Conservation (phyloP, 441 rosid genomes). For the Geranium incanum region DNA sequence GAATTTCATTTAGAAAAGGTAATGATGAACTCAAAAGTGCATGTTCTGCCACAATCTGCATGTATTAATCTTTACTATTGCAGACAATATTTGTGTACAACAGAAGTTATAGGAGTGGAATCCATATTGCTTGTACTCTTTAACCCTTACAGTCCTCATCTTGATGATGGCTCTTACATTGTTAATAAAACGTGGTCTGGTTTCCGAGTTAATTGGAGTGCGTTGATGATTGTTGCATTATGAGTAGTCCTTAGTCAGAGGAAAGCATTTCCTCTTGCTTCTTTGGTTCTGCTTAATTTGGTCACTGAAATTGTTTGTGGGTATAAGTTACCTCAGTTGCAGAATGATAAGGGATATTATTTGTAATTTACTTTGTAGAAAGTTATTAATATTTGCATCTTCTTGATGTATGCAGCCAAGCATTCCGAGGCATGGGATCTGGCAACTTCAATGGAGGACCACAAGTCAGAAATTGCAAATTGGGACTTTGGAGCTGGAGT, state of each 20-base stretch:
- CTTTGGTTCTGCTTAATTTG: constrained; percentile 4
- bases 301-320: constrained; percentile 2
- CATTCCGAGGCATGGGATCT: constrained; percentile 76
- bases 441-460: constrained; percentile 70
- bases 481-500: constrained; percentile 97
- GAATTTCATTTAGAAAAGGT: background rate
- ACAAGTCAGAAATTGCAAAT: constrained; percentile 88
- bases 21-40: background rate
- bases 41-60: background rate
- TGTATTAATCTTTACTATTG: background rate
- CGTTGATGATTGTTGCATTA: background rate
- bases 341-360: background rate
- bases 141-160: background rate
- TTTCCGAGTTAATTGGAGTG: background rate
- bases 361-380: background rate
- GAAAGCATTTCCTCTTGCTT: background rate
- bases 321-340: constrained; percentile 4
- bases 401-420: constrained; percentile 42
- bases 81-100: background rate
- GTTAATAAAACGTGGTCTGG: background rate
- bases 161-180: background rate
- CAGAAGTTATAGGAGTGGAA: background rate
- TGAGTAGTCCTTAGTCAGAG: background rate
- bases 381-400: background rate
- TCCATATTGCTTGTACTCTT: background rate